Base-by-base conservation (phyloP, 495 filamentous ascomycete genomes). In the Friedmanniomyces endolithicus region DNA sequence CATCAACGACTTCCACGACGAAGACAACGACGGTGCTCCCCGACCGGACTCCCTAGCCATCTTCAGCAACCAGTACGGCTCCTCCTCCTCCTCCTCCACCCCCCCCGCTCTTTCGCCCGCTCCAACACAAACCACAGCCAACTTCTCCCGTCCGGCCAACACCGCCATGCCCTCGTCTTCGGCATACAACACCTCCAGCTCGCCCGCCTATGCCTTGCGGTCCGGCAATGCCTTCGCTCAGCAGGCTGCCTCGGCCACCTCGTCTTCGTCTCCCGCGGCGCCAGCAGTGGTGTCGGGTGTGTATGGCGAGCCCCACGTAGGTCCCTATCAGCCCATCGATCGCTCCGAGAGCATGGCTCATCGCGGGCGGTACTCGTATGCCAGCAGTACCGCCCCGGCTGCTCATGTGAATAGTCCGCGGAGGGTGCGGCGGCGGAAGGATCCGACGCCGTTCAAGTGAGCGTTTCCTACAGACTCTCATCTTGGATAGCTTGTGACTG, bases 361-460 rank as follows among this genome's bases (percentile, higher is more conserved):
- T 71, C 87, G 92, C 62, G 89, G 92, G 48, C 86, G 92, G 45
- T 95, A 95, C 70, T 96, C 90, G 70, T 96, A 96, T 66, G 92
- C 90, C 48, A 95, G 87, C 71, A 94, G 86, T 70, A 46, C 31
- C 11, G 85, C 86, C 29, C 77, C 87, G 48, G 95, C 87, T 71
- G 87, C 87, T 71, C 87, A 86, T 55, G 82, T 95, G 71, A 95
- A 95, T 74, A 95, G 87, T 70, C 92, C 92, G 41, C 81, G 92
- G 57, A 81, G 92, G 64, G 83, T 97, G 46, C 80, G 92, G 60
- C 83, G 92, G 68, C 85, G 92, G 72, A 95, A 92, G 75, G 92
- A 98, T 65, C 92, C 92, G 20, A 96, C 89, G 6, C 87, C 92
- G 7, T 97, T 96, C 77, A 98, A 98, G 92, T 98, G 74, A 78